Evolutionary conservation across 2,329 filamentous ascomycete species (phyloP).

Genomic region (Stemphylium beticola): DNA sequence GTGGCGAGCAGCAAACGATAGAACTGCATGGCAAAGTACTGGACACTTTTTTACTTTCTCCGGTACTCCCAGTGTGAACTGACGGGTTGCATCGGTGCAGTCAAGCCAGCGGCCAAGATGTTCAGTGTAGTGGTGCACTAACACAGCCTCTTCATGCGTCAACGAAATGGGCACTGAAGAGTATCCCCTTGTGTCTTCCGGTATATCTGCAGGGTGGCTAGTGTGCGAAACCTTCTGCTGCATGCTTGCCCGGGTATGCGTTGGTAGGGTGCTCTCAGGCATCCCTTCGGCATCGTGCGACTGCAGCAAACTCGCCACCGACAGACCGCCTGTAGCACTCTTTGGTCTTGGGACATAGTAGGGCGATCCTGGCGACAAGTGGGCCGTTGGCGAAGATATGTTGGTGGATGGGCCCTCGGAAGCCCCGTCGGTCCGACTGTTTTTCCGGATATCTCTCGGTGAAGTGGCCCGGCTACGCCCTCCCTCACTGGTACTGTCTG

Average conservation of each 20-base stretch:
- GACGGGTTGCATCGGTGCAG: constrained; percentile 38
- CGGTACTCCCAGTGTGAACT: constrained; percentile 39
- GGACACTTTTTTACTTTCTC: constrained; percentile 35
- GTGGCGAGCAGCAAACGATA: constrained; percentile 40
- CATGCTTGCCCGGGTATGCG: background rate
- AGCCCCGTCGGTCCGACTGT: constrained; percentile 15
- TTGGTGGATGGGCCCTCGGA: constrained; percentile 17
- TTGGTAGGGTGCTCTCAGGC: constrained; percentile 4
- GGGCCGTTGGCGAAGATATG: constrained; percentile 17
- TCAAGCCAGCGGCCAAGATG: constrained; percentile 42
- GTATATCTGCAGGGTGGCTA: background rate
- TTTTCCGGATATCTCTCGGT: constrained; percentile 19
- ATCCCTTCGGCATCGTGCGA: constrained; percentile 6
- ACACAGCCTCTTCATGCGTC: constrained; percentile 30
- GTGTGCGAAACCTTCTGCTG: background rate
- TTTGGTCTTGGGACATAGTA: constrained; percentile 9
- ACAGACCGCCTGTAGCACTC: constrained; percentile 10
- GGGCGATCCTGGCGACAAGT: constrained; percentile 22
- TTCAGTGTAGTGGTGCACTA: constrained; percentile 41
- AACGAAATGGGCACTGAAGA: constrained; percentile 18
- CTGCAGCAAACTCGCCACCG: constrained; percentile 20
- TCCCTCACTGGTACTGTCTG: constrained; percentile 10
- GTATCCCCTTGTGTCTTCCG: constrained; percentile 5
- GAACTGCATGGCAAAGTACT: constrained; percentile 38
- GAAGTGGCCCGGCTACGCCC: constrained; percentile 24